Evolutionary conservation across 1,284 basidiomycete genomes (phyloP), one percentile per base, ranked within the genome.

Genomic region (Ustilago hordei): DNA sequence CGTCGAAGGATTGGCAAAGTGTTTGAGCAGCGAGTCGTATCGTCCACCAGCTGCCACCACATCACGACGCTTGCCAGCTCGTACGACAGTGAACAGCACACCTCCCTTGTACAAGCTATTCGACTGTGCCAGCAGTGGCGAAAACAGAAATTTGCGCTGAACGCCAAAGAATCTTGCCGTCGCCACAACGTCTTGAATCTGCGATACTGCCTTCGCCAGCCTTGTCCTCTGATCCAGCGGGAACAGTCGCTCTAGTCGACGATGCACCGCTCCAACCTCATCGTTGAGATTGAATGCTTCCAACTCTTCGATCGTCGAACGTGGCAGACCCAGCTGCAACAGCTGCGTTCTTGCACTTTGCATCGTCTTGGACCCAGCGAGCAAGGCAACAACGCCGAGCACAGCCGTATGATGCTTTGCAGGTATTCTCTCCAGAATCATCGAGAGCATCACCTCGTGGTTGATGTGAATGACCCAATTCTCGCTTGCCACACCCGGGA

Each of bases 1-100:
- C 28, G 75, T 38, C 2, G 60, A 72, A 48, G 90, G 89, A 8
- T 90, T 89, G 4, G 90, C 88, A 74, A 91, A 91, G 23, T 90
- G 89, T 15, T 88, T 84, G 70, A 95, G 91, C 36, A 94, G 86
- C 60, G 89, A 88, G 82, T 95, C 93, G 78, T 95, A 95, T 67
- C 93, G 89, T 75, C 94, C 94, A 62, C 93, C 93, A 5, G 90
- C 90, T 2, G 84, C 93, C 28, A 95, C 89, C 13, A 94, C 89
- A 69, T 95, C 93, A 3, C 88, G 88, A 28, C 89, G 89, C 82
- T 91, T 93, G 74, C 88, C 90, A 4, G 68, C 65, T 64, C 90
- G 89, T 4, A 91, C 90, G 2, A 94, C 90, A 78, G 93, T 92
- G 65, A 95, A 89, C 55, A 92, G 88, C 28, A 94, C 88, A 0